phyloP scores from a whole-genome alignment of 2,329 filamentous ascomycete genomes.

The Blumeriella jaapii region DNA sequence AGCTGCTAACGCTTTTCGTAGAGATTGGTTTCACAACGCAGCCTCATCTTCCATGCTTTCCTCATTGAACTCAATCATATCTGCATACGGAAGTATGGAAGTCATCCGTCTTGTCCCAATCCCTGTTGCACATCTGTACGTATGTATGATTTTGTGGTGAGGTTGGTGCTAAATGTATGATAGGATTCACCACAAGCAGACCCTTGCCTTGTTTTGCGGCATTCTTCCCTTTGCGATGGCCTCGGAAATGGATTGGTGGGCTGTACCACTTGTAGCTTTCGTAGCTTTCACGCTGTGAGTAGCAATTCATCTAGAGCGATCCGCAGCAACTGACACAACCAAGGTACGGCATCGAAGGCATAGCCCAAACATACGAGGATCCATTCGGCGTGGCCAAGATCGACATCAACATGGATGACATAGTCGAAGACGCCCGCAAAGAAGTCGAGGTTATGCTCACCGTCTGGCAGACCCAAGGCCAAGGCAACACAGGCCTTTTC shows the following conservation, averaged over 20 bases:
- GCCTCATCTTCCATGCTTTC: constrained; percentile 45
- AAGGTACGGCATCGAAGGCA: constrained; percentile 47
- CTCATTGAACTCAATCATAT: constrained; percentile 43
- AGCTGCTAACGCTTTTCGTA: constrained; percentile 9
- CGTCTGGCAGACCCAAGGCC: constrained; percentile 37
- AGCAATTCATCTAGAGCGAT: neutral
- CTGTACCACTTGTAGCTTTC: constrained; percentile 44
- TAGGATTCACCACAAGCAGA: constrained; percentile 54
- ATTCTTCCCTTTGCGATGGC: constrained; percentile 54
- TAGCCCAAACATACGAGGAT: constrained; percentile 43
- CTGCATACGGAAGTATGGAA: constrained; percentile 52
- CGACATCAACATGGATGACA: constrained; percentile 57
- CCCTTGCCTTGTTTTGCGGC: constrained; percentile 46
- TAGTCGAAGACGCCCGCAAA: constrained; percentile 46
- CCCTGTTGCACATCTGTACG: constrained; percentile 45
- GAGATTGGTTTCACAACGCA: constrained; percentile 48
- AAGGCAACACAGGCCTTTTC: constrained; percentile 17
- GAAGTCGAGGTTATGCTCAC: constrained; percentile 46
- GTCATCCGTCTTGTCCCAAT: constrained; percentile 53
- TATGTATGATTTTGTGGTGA: no score
- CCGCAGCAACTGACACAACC: neutral
- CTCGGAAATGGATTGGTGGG: constrained; percentile 51
- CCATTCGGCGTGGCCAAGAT: constrained; percentile 55
- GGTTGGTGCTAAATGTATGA: no score
- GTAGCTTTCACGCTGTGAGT: constrained; percentile 45